phyloP scores from a whole-genome alignment of 192 early-diverging fungal genomes.

The Coemansia javaensis region DNA sequence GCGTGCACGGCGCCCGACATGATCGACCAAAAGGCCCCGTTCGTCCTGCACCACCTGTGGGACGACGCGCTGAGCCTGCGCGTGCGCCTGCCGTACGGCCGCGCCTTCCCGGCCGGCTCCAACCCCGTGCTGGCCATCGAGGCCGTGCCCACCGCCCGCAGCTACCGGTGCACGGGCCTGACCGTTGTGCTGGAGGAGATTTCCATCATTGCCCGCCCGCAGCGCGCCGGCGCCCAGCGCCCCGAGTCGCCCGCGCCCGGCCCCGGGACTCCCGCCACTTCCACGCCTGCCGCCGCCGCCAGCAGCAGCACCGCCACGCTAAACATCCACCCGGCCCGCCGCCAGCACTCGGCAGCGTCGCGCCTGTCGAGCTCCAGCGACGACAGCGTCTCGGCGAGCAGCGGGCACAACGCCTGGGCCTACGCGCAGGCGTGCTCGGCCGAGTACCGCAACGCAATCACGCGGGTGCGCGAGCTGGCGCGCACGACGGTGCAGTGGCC shows the following conservation, averaged over 20 bases:
- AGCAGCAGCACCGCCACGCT: not conserved
- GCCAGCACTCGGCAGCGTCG: constrained; percentile 5
- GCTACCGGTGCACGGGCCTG: constrained; percentile 11
- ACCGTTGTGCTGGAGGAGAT: constrained; percentile 34
- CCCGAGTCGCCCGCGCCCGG: no score
- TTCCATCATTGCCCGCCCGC: constrained; percentile 33
- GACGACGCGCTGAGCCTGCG: constrained; percentile 14
- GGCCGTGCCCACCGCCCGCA: constrained; percentile 22
- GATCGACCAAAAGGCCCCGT: constrained; percentile 16
- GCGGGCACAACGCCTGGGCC: constrained; percentile 21
- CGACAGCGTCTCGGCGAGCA: constrained; percentile 12
- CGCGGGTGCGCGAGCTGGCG: constrained; percentile 21
- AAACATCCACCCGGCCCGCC: not conserved
- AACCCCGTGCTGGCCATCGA: constrained; percentile 20
- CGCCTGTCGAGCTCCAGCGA: constrained; percentile 19
- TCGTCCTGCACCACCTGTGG: constrained; percentile 41
- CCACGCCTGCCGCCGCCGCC: not conserved
- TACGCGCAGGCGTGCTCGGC: constrained; percentile 17
- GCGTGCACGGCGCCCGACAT: constrained; percentile 14
- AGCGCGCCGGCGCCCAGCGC: constrained; percentile 1
- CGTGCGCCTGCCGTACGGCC: constrained; percentile 21
- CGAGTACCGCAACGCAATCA: constrained; percentile 29
- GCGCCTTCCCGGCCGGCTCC: constrained; percentile 13
- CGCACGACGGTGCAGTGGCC: constrained; percentile 2
- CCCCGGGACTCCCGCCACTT: no score